A percentile compares a stretch with the other conserved stretches of the same genome.
These are phyloP conservation scores for Ceratobasidium sp. DNA, from an alignment of 1,284 basidiomycete species.

Conservation along the genomic window DNA sequence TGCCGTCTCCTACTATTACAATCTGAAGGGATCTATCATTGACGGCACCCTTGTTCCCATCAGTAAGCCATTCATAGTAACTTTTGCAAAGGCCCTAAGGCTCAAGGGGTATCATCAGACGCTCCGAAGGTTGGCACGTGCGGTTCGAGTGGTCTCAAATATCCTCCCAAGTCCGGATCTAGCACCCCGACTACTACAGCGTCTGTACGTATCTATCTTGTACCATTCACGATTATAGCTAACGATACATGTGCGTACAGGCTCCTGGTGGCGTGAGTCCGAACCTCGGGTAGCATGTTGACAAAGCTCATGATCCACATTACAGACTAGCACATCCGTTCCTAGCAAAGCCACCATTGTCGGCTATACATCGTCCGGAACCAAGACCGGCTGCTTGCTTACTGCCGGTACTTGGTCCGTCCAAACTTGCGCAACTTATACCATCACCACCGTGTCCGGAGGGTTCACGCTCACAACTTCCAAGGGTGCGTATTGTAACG, in stretches of 20 bases:
- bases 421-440: conserved; percentile 39
- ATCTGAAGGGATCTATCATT: conserved; percentile 66
- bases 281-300: no score
- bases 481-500: conserved; percentile 43
- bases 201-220: not conserved
- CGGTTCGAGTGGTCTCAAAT: conserved; percentile 65
- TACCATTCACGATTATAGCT: not conserved
- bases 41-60: conserved; percentile 70
- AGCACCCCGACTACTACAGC: conserved; percentile 32
- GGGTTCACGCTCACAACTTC: conserved; percentile 44
- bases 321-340: conserved; percentile 25
- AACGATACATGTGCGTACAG: not conserved
- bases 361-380: conserved; percentile 33
- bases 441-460: conserved; percentile 16
- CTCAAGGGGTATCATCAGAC: no score
- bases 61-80: conserved; percentile 52
- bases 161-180: conserved; percentile 62
- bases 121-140: conserved; percentile 62
- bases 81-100: not conserved
- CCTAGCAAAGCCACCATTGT: conserved; percentile 34
- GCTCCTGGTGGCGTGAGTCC: conserved; percentile 3
- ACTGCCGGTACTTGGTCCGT: conserved; percentile 44
- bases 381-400: conserved; percentile 44
- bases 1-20: conserved; percentile 71
- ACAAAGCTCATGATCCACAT: not conserved